Evolutionary conservation across 108 stramenopile species (phyloP), one percentile per base, ranked within the genome.

Genomic region (Phaeodactylum tricornutum): DNA sequence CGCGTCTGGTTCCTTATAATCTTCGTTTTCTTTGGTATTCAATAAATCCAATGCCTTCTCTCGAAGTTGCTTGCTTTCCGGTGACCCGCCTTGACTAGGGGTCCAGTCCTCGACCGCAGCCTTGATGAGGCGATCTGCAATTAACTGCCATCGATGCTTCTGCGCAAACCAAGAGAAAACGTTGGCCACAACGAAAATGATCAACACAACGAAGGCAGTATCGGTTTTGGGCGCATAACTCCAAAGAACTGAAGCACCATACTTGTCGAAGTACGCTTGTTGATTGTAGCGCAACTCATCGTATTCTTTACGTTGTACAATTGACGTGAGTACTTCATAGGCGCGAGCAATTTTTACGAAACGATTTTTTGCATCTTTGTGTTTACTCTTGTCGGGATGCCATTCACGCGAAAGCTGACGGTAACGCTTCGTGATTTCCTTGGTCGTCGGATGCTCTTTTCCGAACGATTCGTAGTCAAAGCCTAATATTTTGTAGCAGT

Each of bases 341-440:
- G 87, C 87, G 22, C 79, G 75, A 17, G 75, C 68, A 52, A 89
- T 84, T 60, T 81, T 84, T 65, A 84, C 77, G 62, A 89, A 89
- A 34, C 79, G 75, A 32, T 82, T 79, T 36, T 81, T 76, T 22
- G 87, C 87, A 55, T 75, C 66, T 48, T 68, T 73, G 43, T 62
- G 71, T 40, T 81, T 84, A 50, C 69, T 72, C 64, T 92, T 92
- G 57, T 92, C 89, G 5, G 89, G 89, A 55, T 92, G 89, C 82
- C 82, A 87, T 45, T 61, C 62, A 16, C 84, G 55, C 39, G 73
- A 75, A 22, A 92, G 47, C 9, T 55, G 47, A 24, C 89, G 62
- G 56, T 87, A 92, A 25, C 75, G 70, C 61, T 87, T 67, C 11
- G 89, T 86, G 33, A 92, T 84, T 2, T 71, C 62, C 53, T 80